Evolutionary conservation across 495 filamentous ascomycete species (phyloP), one percentile per base, ranked within the genome.

Genomic region (Cercophora samala): DNA sequence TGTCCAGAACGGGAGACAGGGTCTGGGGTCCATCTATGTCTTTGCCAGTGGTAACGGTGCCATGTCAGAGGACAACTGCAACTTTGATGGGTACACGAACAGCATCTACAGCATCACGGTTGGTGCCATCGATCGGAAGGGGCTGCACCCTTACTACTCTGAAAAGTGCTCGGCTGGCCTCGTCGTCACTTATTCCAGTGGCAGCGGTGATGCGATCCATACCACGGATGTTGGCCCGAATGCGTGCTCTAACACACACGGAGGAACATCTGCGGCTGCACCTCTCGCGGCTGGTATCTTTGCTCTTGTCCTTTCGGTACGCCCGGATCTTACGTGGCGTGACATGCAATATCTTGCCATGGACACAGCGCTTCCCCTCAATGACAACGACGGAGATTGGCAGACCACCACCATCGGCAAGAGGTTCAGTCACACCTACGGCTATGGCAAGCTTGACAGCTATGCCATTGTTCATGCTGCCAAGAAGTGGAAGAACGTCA

Each of bases 51-150:
- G 95, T 65, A 99, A 99, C 74, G 95, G 95, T 46, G 96, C 93
- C 24, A 77, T 79, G n/a, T 84, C 73, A 59, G 93, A 90, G 53
- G 95, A 99, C 74, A 97, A 99, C 79, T 99, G 95, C 85, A 99
- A 99, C 75, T 99, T 98, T 73, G 95, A 99, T 74, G 95, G 95
- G 13, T 99, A 99, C 77, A 98, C 96, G 69, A 99, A 99, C 80
- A 97, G 93, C 74, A 99, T 99, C 65, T 99, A 98, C 83, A 97
- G 92, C 74, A 93, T 99, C 71, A 97, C 93, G 1, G 93, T 98
- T 32, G 95, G 96, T 21, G 95, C 94, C 32, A 89, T 99, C 72
- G 94, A 97, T 74, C 81, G 91, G 58, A 87, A 91, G 71, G 93
- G 93, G 17, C 76, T 83, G 5, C 94, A 98, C 75, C 93, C 93